A percentile compares a stretch with the other conserved stretches of the same genome.
Evolutionary conservation across 2,329 filamentous ascomycete genomes (phyloP).

Genomic region (Malbranchea cinnamomea): DNA sequence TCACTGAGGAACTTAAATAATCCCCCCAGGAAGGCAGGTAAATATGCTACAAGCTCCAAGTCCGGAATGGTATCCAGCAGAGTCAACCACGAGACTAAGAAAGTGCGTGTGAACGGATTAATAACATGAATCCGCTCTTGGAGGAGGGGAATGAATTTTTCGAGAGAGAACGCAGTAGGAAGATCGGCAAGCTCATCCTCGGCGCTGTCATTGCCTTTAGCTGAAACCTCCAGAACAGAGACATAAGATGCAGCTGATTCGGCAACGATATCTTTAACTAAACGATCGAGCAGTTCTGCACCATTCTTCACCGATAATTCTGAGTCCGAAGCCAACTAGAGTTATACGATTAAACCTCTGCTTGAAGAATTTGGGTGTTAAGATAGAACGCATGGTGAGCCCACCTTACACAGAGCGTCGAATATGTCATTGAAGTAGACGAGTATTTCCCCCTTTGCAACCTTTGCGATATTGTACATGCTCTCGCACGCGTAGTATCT

Average conservation of each 20-base stretch:
- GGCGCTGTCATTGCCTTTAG: constrained; percentile 27
- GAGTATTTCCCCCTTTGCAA: constrained; percentile 92
- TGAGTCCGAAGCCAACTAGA: constrained; percentile 79
- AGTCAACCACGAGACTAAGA: constrained; percentile 91
- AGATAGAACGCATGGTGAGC: constrained; percentile 9
- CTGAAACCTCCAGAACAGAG: constrained; percentile 60
- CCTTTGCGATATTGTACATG: constrained; percentile 99
- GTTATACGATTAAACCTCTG: too few relatives aligned
- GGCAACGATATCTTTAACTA: constrained; percentile 91
- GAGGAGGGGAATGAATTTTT: constrained; percentile 79
- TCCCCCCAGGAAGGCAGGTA: constrained; percentile 82
- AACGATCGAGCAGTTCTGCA: constrained; percentile 80
- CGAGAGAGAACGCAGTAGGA: constrained; percentile 81
- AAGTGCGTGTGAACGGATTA: constrained; percentile 87
- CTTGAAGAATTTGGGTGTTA: too few relatives aligned
- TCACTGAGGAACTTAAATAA: constrained; percentile 86
- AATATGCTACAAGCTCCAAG: constrained; percentile 78
- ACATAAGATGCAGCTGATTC: constrained; percentile 92
- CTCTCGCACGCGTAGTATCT: constrained; percentile 98
- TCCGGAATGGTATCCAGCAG: constrained; percentile 93
- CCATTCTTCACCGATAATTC: constrained; percentile 97
- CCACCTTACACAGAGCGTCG: constrained; percentile 87
- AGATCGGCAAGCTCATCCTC: constrained; percentile 32
- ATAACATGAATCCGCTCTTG: constrained; percentile 89
- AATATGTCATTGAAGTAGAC: constrained; percentile 98